These are phyloP conservation scores for Oryza meyeriana DNA, from an alignment of 176 grass and related monocot genomes.

Conservation along the genomic window DNA sequence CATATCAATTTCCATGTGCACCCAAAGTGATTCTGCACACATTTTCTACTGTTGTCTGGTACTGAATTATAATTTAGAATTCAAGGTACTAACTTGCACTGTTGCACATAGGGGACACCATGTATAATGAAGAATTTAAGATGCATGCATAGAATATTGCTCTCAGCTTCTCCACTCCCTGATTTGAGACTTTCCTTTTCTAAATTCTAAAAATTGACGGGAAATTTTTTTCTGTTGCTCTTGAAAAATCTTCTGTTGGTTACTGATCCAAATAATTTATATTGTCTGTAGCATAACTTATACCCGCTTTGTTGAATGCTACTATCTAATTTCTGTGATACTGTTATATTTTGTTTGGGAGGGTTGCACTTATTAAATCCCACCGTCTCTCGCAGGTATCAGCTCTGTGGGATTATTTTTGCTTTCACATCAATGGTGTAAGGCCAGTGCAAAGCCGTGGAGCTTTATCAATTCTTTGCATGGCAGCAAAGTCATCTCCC, in stretches of 20 bases:
- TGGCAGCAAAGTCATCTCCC: constrained; percentile 88
- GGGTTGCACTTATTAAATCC: neutral
- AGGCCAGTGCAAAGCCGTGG: constrained; percentile 74
- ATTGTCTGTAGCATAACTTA: neutral
- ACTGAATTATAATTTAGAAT: constrained; percentile 5
- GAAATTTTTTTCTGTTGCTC: neutral
- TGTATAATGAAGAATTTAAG: constrained; percentile 5
- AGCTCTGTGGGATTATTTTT: constrained; percentile 89
- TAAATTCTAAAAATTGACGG: neutral
- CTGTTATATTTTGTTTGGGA: constrained; percentile 5
- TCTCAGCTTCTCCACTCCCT: neutral
- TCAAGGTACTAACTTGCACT: constrained; percentile 1
- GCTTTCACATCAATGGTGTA: constrained; percentile 72
- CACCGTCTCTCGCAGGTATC: constrained; percentile 42
- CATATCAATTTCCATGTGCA: neutral
- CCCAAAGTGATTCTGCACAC: neutral
- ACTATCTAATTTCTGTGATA: neutral
- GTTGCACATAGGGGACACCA: neutral
- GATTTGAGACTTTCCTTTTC: neutral
- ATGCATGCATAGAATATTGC: neutral
- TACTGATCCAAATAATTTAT: constrained; percentile 14
- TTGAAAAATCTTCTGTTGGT: neutral
- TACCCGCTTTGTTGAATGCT: neutral
- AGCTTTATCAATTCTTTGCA: constrained; percentile 87
- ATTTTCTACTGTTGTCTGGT: neutral